Conservation (phyloP, 2,329 filamentous ascomycete species). For the Fusarium nelsonii region DNA sequence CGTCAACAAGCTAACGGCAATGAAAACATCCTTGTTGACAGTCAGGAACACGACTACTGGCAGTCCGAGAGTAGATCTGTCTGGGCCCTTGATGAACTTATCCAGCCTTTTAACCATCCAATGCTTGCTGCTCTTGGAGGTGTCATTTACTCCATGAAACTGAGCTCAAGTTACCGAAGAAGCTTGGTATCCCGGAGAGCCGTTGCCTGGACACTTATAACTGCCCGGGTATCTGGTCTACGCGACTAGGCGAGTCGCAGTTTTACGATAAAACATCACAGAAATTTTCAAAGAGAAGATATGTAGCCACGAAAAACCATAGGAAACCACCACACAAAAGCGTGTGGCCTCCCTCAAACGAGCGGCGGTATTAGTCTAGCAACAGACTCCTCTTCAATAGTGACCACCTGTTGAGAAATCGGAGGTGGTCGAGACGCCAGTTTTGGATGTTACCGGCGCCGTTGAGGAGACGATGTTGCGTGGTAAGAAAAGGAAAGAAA, state of each 20-base stretch:
- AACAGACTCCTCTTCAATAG: constrained; percentile 44
- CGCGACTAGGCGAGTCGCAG: not conserved
- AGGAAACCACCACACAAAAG: constrained; percentile 57
- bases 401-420: constrained; percentile 44
- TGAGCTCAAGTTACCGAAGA: not conserved
- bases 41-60: too few species aligned
- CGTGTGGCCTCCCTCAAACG: constrained; percentile 60
- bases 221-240: not conserved
- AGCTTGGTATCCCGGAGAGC: not conserved
- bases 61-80: too few species aligned
- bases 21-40: too few species aligned
- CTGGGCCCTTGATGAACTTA: too few species aligned
- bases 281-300: not conserved
- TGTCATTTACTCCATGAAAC: too few species aligned
- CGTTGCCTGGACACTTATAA: not conserved
- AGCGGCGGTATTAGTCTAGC: constrained; percentile 57
- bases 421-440: constrained; percentile 43
- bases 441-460: constrained; percentile 43
- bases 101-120: too few species aligned
- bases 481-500: constrained; percentile 42
- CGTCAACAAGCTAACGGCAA: too few species aligned
- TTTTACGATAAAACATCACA: constrained; percentile 10
- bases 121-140: too few species aligned
- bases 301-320: constrained; percentile 60
- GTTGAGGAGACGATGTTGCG: constrained; percentile 51